These are phyloP conservation scores for Fusarium buharicum DNA, from an alignment of 2,329 filamentous ascomycete species.

Conservation along the genomic window DNA sequence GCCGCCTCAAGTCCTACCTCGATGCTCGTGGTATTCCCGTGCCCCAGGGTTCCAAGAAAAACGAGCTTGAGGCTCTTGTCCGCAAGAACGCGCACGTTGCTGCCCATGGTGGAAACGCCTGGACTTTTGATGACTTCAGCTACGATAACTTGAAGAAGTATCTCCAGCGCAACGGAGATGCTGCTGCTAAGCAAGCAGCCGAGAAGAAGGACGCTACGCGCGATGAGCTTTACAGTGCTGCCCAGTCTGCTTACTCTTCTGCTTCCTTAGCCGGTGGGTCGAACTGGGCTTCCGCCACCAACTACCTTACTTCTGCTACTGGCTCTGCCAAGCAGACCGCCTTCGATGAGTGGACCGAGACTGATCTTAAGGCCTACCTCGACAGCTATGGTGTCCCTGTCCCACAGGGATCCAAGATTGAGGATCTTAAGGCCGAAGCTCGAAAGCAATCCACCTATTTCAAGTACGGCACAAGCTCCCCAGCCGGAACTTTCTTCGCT, in stretches of 20 bases:
- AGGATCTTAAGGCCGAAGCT: slow-evolving; percentile 76
- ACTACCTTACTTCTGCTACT: slow-evolving; percentile 74
- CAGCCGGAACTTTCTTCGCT: slow-evolving; percentile 72
- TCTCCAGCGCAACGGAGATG: slow-evolving; percentile 62
- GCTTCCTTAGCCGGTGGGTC: slow-evolving; percentile 68
- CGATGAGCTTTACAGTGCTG: slow-evolving; percentile 76
- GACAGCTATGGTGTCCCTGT: slow-evolving; percentile 78
- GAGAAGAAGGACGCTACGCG: slow-evolving; percentile 73
- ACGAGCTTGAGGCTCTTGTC: slow-evolving; percentile 79
- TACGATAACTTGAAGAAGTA: slow-evolving; percentile 74
- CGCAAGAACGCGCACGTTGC: slow-evolving; percentile 78
- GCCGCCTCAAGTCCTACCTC: slow-evolving; percentile 79
- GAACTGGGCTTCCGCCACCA: slow-evolving; percentile 74
- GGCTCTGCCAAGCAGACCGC: slow-evolving; percentile 70
- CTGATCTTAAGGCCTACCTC: slow-evolving; percentile 80
- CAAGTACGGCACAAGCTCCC: slow-evolving; percentile 76
- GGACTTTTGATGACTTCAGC: slow-evolving; percentile 83
- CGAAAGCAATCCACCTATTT: slow-evolving; percentile 81
- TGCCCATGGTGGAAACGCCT: slow-evolving; percentile 72
- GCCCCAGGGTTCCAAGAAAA: slow-evolving; percentile 75
- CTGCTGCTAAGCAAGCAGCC: slow-evolving; percentile 66
- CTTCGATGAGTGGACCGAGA: slow-evolving; percentile 79
- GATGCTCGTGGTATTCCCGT: slow-evolving; percentile 81
- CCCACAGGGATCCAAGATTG: slow-evolving; percentile 73
- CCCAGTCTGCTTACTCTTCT: slow-evolving; percentile 68